Evolutionary conservation across 805 yeast species (phyloP), one percentile per base, ranked within the genome.

Genomic region (Schwanniomyces yamadae): DNA sequence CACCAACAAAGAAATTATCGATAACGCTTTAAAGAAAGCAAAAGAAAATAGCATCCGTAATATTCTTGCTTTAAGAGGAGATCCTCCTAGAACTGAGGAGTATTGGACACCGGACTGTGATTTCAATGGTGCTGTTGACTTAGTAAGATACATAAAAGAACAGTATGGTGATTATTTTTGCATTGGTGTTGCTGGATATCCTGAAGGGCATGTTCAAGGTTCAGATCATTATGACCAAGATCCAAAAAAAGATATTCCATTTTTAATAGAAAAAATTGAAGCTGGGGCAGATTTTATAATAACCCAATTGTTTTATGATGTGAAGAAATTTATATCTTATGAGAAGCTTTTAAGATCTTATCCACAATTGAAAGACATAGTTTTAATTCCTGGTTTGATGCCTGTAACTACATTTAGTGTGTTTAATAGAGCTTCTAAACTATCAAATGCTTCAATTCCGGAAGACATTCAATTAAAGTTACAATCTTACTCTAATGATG

Each of bases 281-380:
- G 97, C 98, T 1, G 99, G 99, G 28, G 99, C 98, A 2, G 95
- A 88, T 53, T 93, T 88, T 55, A 77, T 93, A 34, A 77, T 93
- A 44, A 88, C 98, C 0, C 99, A 91, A 65, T 59, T 91, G 52
- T 91, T 93, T 54, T 91, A 83, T 56, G 96, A 91, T 57, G 84
- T 79, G n/a, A 78, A 76, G 34, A 83, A 83, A 55, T 89, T 85
- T 57, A 49, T 87, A 17, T 55, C 58, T 2, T 93, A 82, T 59
- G 91, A 86, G 45, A 52, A 62, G 39, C 40, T 65, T 32, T 69
- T 82, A 29, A 69, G 78, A 41, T 49, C 60, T 25, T 46, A 63
- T 12, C 60, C 66, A 0, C 61, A 60, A 27, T 65, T 77, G 37
- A 51, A 54, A 23, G 66, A 69, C 26, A 61, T 83, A 19, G 75